Evolutionary conservation across 129 eudicot genomes (phyloP), one percentile per base, ranked within the genome.

Genomic region (Saposhnikovia divaricata): DNA sequence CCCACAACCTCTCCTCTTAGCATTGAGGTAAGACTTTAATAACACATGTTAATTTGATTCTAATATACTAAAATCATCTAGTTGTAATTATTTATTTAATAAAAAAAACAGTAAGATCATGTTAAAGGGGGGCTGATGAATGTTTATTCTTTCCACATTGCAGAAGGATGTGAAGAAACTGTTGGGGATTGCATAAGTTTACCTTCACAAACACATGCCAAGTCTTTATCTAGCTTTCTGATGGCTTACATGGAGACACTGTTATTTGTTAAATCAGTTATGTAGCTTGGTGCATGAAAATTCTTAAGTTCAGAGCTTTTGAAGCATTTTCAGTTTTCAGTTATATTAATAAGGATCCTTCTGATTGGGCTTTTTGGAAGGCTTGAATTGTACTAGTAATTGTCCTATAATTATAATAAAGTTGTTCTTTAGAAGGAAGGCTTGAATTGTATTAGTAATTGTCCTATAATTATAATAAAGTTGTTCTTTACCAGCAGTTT

Each of bases 1-100:
- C 78, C 78, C 40, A 74, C 57, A 9, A 74, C 78, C 39, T 46
- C 78, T 25, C 78, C 78, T 45, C 78, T 74, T 28, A 45, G 78
- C 78, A 44, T 74, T 74, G 77, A 74, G 77, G 77, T 74, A 74
- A 4, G 9, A 12, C 10, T 13, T 6, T n/a, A 9, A n/a, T 23
- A 3, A 3, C 5, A 40, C 15, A 2, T 59, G 5, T 25, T 61
- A 61, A 3, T 0, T 9, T 9, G 15, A 14, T 23, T 5, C 9
- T 21, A 1, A 3, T 18, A 6, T 14, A 12, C n/a, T 16, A 16
- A 51, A 51, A 4, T 5, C 6, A 5, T 18, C 9, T 16, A 18
- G 9, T 51, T 18, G 59, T 4, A 23, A 51, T 16, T 18, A 5
- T 51, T 51, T 16, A 10, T 51, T 0, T 15, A 14, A 10, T 19